phyloP scores from a whole-genome alignment of 495 filamentous ascomycete genomes.

The Tuber aestivum region DNA sequence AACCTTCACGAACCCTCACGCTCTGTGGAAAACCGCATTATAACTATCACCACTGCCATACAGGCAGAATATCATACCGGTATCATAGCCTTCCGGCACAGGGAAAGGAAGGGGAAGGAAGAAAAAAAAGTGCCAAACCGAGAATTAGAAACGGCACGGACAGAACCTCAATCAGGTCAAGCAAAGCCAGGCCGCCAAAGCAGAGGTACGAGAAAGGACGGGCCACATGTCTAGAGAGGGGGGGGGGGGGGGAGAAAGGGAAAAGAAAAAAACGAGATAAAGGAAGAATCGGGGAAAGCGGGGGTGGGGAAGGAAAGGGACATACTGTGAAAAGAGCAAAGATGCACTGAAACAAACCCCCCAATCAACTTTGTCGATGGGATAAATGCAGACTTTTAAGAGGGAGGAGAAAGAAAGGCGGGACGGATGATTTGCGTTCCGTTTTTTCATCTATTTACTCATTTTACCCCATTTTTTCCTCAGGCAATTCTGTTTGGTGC shows the following conservation, averaged over 20 bases:
- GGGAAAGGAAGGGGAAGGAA: neutral
- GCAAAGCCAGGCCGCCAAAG: neutral
- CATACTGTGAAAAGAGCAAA: neutral
- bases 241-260: neutral
- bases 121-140: neutral
- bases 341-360: constrained; percentile 2
- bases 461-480: neutral
- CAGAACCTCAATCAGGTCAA: neutral
- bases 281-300: neutral
- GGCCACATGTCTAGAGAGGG: neutral
- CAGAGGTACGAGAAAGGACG: neutral
- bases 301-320: neutral
- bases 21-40: neutral
- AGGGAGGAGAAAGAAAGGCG: neutral
- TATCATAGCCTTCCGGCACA: neutral
- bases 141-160: neutral
- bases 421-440: neutral
- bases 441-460: neutral
- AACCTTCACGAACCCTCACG: neutral
- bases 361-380: neutral
- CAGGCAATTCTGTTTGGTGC: neutral
- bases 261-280: neutral
- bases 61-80: neutral
- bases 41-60: neutral
- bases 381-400: neutral